Base-by-base conservation (phyloP, 495 filamentous ascomycete species). In the Annulohypoxylon stygium region DNA sequence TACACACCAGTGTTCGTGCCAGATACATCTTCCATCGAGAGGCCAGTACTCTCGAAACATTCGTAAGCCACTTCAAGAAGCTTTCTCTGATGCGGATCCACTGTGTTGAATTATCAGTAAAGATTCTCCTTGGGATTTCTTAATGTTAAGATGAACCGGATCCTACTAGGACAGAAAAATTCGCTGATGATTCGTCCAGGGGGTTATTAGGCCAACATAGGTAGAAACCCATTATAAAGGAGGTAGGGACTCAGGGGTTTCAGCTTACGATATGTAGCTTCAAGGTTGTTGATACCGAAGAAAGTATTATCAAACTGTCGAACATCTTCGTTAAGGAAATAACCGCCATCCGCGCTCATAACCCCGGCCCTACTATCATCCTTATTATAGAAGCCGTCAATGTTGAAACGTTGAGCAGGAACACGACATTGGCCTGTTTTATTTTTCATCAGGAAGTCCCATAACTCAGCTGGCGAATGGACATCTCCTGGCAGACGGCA, bases 1-100 rank as follows among this genome's bases (percentile, higher is more conserved):
- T 53, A 76, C 8, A 48, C 39, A 5, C 93, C 93, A 39, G 93
- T 90, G 8, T 91, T 85, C 75, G 92, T 87, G 10, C 92, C 88
- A 69, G 81, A 89, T 1, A 92, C 89, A 2, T 88, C 89, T 0
- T 92, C 89, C 0, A 70, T 50, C 0, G 71, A 41, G 1, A 51
- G n/a, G 16, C 66, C 64, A 58, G 64, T 67, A 62, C 75, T 79
- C 69, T 87, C 86, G 0, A 89, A 71, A 0, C 76, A 75, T 55
- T 84, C 81, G 37, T 76, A 82, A 0, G 77, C 78, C 1, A 81
- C 78, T 60, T 86, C 84, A 2, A 86, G 69, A 0, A 86, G 55
- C 14, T 81, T 68, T 3, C 37, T 10, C 37, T 45, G 41, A 4
- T 45, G 41, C 14, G 41, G 41, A 16, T 45, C 41, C 41, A 45